Percentiles rank a stretch among this genome's conserved stretches.
phyloP scores from a whole-genome alignment of 2,329 filamentous ascomycete genomes.

The Didymella sp. region DNA sequence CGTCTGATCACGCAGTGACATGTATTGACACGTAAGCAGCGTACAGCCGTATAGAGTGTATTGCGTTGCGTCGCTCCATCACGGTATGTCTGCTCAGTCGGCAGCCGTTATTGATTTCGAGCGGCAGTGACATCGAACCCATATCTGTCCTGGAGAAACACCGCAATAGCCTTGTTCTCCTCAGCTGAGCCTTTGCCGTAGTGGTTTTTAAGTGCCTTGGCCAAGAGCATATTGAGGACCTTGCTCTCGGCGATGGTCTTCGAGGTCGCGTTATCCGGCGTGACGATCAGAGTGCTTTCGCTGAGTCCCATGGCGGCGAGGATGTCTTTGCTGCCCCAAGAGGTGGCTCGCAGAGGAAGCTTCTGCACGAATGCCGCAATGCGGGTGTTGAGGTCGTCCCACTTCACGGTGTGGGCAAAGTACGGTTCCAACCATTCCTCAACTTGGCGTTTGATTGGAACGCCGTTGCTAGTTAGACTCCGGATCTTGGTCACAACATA shows the following conservation, averaged over 20 bases:
- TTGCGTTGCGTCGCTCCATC: not conserved
- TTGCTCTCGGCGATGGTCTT: constrained; percentile 19
- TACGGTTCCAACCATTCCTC: constrained; percentile 24
- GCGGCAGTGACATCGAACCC: constrained; percentile 24
- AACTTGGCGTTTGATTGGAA: constrained; percentile 2
- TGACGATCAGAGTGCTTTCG: constrained; percentile 18
- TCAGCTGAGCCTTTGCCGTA: constrained; percentile 28
- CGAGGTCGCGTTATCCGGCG: constrained; percentile 1
- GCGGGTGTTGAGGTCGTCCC: constrained; percentile 28
- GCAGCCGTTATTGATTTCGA: too few species aligned
- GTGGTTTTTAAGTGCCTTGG: constrained; percentile 30
- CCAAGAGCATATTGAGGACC: constrained; percentile 28
- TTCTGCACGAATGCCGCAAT: constrained; percentile 30
- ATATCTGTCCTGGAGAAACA: constrained; percentile 27
- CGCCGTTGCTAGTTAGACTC: not conserved
- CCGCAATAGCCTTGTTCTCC: constrained; percentile 30
- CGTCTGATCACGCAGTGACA: not conserved
- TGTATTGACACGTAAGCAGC: not conserved
- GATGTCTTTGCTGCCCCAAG: constrained; percentile 28
- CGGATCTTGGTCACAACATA: not conserved
- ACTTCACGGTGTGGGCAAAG: constrained; percentile 22
- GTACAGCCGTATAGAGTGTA: not conserved
- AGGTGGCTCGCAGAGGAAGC: constrained; percentile 27
- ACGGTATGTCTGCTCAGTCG: not conserved
- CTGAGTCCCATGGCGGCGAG: constrained; percentile 37